Evolutionary conservation across 352 stramenopile genomes (phyloP).

Genomic region (Globisporangium emineosum): DNA sequence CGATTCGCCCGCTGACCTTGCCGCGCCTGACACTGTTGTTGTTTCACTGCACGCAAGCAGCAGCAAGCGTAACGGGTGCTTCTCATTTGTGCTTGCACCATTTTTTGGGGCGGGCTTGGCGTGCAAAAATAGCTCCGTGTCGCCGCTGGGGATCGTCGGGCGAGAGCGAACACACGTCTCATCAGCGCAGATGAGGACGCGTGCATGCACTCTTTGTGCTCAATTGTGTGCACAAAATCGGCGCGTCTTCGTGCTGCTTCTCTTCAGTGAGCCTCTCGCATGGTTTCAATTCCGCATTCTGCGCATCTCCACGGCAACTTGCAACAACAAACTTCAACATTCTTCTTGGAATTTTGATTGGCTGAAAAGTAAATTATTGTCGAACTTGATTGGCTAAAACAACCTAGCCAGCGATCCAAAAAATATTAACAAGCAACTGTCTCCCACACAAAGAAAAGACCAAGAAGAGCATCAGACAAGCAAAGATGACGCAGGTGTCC

Average conservation of each 20-base stretch:
- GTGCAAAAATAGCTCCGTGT: not conserved
- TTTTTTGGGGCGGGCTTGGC: not conserved
- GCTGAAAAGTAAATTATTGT: too few species aligned
- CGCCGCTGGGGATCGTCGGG: not conserved
- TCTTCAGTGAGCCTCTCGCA: too few species aligned
- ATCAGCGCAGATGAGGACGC: too few species aligned
- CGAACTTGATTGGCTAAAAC: conserved; percentile 14
- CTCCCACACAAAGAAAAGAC: not conserved
- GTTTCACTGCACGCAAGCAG: not conserved
- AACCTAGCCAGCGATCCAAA: too few species aligned
- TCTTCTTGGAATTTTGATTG: not conserved
- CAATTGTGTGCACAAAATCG: too few species aligned
- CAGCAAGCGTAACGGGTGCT: not conserved
- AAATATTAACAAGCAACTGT: not conserved
- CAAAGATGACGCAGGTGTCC: conserved; percentile 18
- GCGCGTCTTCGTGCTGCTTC: too few species aligned
- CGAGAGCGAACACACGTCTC: not conserved
- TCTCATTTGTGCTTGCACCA: too few species aligned
- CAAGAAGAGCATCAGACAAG: not conserved
- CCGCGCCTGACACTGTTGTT: not conserved
- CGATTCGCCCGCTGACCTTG: not conserved
- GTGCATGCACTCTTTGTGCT: too few species aligned
- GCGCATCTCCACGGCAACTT: not conserved
- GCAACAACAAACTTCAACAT: conserved; percentile 15
- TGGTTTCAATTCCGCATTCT: not conserved